Evolutionary conservation across 2,329 filamentous ascomycete species (phyloP).

Genomic region (Pyrenochaeta sp.): DNA sequence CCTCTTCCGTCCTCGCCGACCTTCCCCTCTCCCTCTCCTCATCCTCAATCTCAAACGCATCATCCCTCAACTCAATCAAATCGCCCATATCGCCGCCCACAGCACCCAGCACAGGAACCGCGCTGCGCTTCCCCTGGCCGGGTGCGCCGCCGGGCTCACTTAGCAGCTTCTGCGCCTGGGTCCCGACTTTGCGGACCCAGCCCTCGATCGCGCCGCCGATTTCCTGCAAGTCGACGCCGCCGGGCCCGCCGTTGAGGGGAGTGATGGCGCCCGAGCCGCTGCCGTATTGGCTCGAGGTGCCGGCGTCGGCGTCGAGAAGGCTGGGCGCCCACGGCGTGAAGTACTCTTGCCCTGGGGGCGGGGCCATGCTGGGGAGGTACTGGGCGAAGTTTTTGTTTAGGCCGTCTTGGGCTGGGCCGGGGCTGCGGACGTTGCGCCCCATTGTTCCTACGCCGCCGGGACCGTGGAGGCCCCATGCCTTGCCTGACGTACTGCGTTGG

Average conservation of each 20-base stretch:
- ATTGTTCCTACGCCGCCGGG: slow-evolving; percentile 91
- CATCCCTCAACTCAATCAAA: slow-evolving; percentile 72
- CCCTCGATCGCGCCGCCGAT: slow-evolving; percentile 87
- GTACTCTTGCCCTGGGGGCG: slow-evolving; percentile 64
- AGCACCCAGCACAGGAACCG: slow-evolving; percentile 48
- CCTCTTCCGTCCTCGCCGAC: slow-evolving; percentile 21
- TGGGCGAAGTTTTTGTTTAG: slow-evolving; percentile 85
- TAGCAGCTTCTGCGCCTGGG: slow-evolving; percentile 59
- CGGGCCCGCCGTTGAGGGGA: slow-evolving; percentile 36
- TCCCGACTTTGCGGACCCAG: slow-evolving; percentile 85
- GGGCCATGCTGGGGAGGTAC: slow-evolving; percentile 78
- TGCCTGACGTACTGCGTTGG: slow-evolving; percentile 47
- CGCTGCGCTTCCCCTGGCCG: slow-evolving; percentile 37
- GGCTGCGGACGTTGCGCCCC: slow-evolving; percentile 71
- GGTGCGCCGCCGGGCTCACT: slow-evolving; percentile 41
- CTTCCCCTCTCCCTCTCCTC: slow-evolving; percentile 40
- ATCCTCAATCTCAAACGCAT: slow-evolving; percentile 58
- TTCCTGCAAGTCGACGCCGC: slow-evolving; percentile 71
- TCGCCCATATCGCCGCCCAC: slow-evolving; percentile 63
- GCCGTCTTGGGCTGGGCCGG: slow-evolving; percentile 83
- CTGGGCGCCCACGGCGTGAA: slow-evolving; percentile 51
- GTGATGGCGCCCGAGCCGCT: slow-evolving; percentile 40
- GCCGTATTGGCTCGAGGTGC: slow-evolving; percentile 34
- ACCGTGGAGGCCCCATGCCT: slow-evolving; percentile 69
- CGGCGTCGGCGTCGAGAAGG: slow-evolving; percentile 40